Percentiles rank a stretch among this genome's conserved stretches.
These are phyloP conservation scores for Mortierella sp. DNA, from an alignment of 371 early-diverging fungal genomes.

Conservation along the genomic window DNA sequence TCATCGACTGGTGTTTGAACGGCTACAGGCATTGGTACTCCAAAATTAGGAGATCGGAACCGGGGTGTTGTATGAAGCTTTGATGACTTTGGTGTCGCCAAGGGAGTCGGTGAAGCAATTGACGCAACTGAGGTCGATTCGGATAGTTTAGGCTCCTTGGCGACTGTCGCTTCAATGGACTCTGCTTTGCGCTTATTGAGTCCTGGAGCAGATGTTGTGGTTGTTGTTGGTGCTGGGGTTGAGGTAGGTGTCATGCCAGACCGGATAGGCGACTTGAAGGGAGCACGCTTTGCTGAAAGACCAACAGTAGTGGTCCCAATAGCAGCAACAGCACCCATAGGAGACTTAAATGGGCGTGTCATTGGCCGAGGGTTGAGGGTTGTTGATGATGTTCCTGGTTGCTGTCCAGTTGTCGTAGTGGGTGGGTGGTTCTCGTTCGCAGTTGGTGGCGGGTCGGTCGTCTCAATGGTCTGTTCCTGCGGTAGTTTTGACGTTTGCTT, in stretches of 20 bases:
- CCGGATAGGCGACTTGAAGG: conserved; percentile 13
- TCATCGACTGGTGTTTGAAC: background rate
- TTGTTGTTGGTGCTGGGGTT: background rate
- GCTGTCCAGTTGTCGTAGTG: background rate
- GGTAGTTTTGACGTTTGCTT: background rate
- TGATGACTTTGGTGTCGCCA: background rate
- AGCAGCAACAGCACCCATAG: background rate
- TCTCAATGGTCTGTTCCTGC: background rate
- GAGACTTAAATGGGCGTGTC: conserved; percentile 12
- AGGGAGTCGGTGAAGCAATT: background rate
- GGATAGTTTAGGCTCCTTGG: background rate
- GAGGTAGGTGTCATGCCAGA: background rate
- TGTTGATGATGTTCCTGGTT: background rate
- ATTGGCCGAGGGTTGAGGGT: background rate
- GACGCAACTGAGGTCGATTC: background rate
- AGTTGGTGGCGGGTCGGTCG: background rate
- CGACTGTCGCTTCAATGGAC: background rate
- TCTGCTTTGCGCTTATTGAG: conserved; percentile 17
- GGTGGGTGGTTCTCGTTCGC: background rate
- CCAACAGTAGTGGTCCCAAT: background rate
- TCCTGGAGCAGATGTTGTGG: background rate
- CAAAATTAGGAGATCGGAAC: background rate
- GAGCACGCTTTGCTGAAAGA: background rate
- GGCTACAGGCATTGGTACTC: background rate
- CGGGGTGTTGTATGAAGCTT: background rate